Evolutionary conservation across 2,329 filamentous ascomycete species (phyloP).

Genomic region (Epichloe elymi): DNA sequence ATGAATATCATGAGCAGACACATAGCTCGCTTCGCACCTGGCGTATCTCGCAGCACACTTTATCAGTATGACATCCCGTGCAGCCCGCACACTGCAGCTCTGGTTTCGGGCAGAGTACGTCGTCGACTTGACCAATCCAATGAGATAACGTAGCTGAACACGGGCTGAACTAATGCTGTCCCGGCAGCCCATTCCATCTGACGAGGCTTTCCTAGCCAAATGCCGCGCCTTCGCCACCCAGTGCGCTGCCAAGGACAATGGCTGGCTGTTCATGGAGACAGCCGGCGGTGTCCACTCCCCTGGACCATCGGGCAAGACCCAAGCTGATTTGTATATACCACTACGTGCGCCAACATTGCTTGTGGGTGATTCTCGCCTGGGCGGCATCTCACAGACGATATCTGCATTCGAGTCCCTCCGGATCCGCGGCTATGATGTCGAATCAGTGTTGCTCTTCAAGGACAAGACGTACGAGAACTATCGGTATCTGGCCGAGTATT

Average conservation of each 20-base stretch:
- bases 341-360: slow-evolving; percentile 62
- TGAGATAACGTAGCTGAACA: neutral
- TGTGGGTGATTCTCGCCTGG: slow-evolving; percentile 61
- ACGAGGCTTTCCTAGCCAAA: slow-evolving; percentile 34
- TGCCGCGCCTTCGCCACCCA: slow-evolving; percentile 24
- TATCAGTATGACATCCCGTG: slow-evolving; percentile 62
- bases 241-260: slow-evolving; percentile 28
- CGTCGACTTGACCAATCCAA: neutral
- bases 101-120: slow-evolving; percentile 27
- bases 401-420: slow-evolving; percentile 67
- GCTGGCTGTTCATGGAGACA: slow-evolving; percentile 64
- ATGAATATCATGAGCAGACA: slow-evolving; percentile 33
- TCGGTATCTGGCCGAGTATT: slow-evolving; percentile 54
- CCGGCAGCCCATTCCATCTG: slow-evolving; percentile 33
- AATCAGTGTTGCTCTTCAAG: slow-evolving; percentile 55
- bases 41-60: slow-evolving; percentile 39
- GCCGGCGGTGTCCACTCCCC: slow-evolving; percentile 70
- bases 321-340: slow-evolving; percentile 66
- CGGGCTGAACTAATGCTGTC: neutral
- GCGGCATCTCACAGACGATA: slow-evolving; percentile 70
- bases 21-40: slow-evolving; percentile 43
- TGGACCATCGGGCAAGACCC: slow-evolving; percentile 59
- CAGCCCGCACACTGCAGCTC: slow-evolving; percentile 65
- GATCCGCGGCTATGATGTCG: slow-evolving; percentile 67
- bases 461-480: slow-evolving; percentile 55